Evolutionary conservation across 768 basidiomycete species (phyloP).

Genomic region (Mycena rebaudengoi): DNA sequence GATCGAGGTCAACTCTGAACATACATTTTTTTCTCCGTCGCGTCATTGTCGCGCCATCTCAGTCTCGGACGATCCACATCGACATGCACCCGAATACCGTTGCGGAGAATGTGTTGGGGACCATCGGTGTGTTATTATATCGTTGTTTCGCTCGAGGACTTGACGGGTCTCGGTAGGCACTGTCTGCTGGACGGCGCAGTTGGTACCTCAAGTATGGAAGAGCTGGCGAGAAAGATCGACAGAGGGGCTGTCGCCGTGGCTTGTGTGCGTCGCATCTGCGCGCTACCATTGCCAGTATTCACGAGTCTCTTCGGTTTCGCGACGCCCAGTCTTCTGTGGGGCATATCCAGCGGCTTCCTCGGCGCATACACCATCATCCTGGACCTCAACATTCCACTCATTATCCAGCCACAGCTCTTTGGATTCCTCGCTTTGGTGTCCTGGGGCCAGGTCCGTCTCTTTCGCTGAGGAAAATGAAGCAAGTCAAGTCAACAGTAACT

Average conservation of each 20-base stretch:
- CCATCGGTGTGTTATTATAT: constrained; percentile 55
- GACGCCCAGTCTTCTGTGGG: constrained; percentile 64
- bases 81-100: constrained; percentile 57
- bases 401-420: constrained; percentile 73
- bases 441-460: constrained; percentile 67
- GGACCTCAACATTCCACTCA: constrained; percentile 75
- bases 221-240: constrained; percentile 73
- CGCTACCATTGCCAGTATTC: background rate
- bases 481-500: background rate
- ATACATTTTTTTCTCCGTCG: background rate
- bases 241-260: constrained; percentile 70
- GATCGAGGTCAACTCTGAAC: too few species aligned
- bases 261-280: constrained; percentile 57
- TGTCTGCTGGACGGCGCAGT: constrained; percentile 70
- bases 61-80: background rate
- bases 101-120: constrained; percentile 76
- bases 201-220: constrained; percentile 80
- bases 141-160: background rate
- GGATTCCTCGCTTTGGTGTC: constrained; percentile 65
- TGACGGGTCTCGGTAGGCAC: constrained; percentile 52
- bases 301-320: background rate
- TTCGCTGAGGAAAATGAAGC: background rate
- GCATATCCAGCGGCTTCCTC: constrained; percentile 62
- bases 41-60: constrained; percentile 10
- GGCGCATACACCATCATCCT: constrained; percentile 76